Evolutionary conservation across 2,329 filamentous ascomycete genomes (phyloP), one percentile per base, ranked within the genome.

Genomic region (Cladorrhinum sp.): DNA sequence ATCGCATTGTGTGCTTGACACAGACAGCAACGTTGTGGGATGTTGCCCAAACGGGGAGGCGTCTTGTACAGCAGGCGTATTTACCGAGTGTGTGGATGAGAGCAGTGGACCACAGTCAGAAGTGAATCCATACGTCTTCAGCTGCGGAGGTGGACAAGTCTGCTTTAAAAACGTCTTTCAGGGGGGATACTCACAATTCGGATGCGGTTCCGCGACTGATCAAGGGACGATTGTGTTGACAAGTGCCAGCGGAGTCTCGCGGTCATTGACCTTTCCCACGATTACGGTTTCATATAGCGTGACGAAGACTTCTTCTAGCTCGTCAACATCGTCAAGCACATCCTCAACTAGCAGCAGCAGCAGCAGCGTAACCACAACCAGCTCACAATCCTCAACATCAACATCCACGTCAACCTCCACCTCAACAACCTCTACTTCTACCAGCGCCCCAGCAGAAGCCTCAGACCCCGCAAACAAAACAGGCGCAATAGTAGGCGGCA

Each of bases 1-100:
- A 32, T 85, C 82, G 38, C 82, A 86, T 69, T 86, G 84, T 68
- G 84, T 82, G 23, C 72, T 82, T 49, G 82, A 85, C 62, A 71
- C 74, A 20, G 72, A 74, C 18, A 75, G 80, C 58, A 75, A 77
- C 25, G 78, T 78, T n/a, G 74, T 85, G 29, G 82, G 82, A 51
- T 85, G 82, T 68, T 86, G 84, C 67, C 82, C 83, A 0, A 76
- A 85, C 65, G 77, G 75, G 13, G 70, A 70, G 13, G 77, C 73
- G 2, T 67, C 77, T 6, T 86, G 84, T 69, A 81, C 79, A 1
- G 74, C 76, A 2, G 84, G 84, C 57, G 78, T 86, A 41, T 86
- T 79, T 68, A 86, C 83, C 2, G 78, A 76, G 41, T 86, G 84
- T 61, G 80, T 85, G 48, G 84, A 86, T 66, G 67, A 68, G 55